Conservation (phyloP, 331 rosid species). For the Acacia pycnantha region DNA sequence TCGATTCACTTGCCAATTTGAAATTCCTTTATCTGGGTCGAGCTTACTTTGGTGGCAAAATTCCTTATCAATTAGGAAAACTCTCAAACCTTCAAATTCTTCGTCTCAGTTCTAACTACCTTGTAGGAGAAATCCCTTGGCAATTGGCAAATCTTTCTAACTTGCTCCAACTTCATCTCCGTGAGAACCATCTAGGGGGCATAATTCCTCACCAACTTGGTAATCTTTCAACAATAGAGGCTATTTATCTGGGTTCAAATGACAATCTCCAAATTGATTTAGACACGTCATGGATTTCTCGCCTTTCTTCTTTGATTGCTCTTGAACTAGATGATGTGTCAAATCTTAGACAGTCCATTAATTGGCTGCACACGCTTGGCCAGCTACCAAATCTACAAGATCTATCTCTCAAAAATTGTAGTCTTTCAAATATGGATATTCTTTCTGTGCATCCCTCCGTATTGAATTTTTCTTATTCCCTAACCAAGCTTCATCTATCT, state of each 20-base stretch:
- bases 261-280: no score
- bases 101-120: neutral
- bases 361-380: neutral
- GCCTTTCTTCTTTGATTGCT: accelerated
- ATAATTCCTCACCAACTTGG: conserved; percentile 22
- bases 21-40: neutral
- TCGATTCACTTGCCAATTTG: neutral
- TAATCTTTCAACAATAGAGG: conserved; percentile 23
- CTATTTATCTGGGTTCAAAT: conserved; percentile 21
- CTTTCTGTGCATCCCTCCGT: neutral
- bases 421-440: neutral
- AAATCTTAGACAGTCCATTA: neutral
- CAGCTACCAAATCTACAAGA: neutral
- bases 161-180: neutral
- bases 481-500: accelerated
- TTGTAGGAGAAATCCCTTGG: neutral
- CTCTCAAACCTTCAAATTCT: neutral
- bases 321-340: neutral
- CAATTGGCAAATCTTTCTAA: neutral
- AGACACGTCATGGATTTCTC: accelerated
- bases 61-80: neutral
- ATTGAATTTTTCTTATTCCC: neutral
- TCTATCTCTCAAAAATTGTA: neutral
- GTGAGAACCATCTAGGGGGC: neutral
- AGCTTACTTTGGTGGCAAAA: neutral